phyloP scores from a whole-genome alignment of 2,329 filamentous ascomycete species.

The Cladosporium sp. region DNA sequence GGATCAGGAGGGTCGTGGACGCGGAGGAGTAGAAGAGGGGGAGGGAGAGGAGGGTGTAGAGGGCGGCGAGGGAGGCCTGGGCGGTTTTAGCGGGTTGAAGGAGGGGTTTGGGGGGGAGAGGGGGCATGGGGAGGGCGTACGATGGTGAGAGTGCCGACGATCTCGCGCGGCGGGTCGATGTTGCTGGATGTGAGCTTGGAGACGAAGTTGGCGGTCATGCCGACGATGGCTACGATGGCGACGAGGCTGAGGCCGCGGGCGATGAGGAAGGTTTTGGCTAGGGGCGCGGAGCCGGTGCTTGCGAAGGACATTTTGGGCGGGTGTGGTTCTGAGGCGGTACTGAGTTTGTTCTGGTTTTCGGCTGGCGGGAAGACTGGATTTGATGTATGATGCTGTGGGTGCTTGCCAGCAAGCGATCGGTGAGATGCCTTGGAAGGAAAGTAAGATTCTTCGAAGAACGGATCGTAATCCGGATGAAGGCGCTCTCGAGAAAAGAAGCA shows the following conservation, averaged over 20 bases:
- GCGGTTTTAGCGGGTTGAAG: not conserved
- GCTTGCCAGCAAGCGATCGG: constrained; percentile 24
- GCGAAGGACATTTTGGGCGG: constrained; percentile 43
- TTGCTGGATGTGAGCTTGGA: constrained; percentile 63
- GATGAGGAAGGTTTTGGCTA: constrained; percentile 72
- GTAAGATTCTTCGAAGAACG: not conserved
- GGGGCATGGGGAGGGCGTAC: constrained; percentile 48
- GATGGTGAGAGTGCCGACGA: constrained; percentile 72
- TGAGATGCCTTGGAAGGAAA: not conserved
- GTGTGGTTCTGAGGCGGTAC: constrained; percentile 5
- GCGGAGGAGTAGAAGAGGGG: constrained; percentile 78
- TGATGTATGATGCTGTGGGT: constrained; percentile 11
- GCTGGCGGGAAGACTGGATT: constrained; percentile 2
- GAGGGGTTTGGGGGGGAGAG: constrained; percentile 13
- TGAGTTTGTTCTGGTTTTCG: not conserved
- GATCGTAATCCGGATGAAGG: not conserved
- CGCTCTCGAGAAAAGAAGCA: not conserved
- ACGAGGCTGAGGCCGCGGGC: constrained; percentile 65
- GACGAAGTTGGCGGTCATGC: constrained; percentile 77
- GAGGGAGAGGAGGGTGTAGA: constrained; percentile 66
- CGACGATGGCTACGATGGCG: constrained; percentile 69
- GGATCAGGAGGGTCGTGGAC: constrained; percentile 66
- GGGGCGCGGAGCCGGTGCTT: constrained; percentile 57
- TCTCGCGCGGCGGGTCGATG: constrained; percentile 60
- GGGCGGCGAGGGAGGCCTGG: constrained; percentile 68